Base-by-base conservation (phyloP, 2,329 filamentous ascomycete species). In the Pleoardoris graminearum region DNA sequence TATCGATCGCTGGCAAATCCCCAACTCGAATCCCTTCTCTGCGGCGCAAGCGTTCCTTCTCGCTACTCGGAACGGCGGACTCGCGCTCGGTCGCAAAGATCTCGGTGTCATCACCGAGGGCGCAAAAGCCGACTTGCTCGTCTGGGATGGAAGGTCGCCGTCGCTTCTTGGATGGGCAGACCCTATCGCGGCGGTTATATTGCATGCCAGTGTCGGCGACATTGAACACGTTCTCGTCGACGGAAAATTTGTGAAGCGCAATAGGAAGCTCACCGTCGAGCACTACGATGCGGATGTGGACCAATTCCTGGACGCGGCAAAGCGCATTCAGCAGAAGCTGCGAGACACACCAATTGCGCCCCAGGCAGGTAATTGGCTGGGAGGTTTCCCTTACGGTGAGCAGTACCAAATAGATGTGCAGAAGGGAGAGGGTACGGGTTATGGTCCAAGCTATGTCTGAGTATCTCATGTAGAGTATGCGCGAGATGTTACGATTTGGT, bases 11-110 rank as follows among this genome's bases (percentile, higher is more conserved):
- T 79, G 77, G 72, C 53, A 74, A 12, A 59, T 84, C 2, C 80
- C 81, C 0, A 55, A 55, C 2, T 76, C 68, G 22, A 83, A 75
- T 51, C 80, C 82, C 7, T 81, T 84, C 78, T 77, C 74, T 7
- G 80, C 74, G 2, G 70, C 76, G 27, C 81, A 85, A 60, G 82
- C 81, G 0, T 85, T 85, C 59, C 69, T 80, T 19, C 74, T 85
- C 14, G 79, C 80, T 0, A 85, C 82, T 0, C 74, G 81, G 1
- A 72, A 76, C 4, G 82, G 82, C 1, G 82, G 72, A 0, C 75
- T 80, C 1, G 79, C 82, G 0, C 71, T 85, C 2, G 73, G 79
- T 10, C 72, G 80, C 0, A 67, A 71, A 0, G 82, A 84, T 57
- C 67, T 85, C 0, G 82, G 82, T 19, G 70, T 79, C 29, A 69